phyloP scores from a whole-genome alignment of 805 yeast species.

The Groenewaldozyma salmanticensis region DNA sequence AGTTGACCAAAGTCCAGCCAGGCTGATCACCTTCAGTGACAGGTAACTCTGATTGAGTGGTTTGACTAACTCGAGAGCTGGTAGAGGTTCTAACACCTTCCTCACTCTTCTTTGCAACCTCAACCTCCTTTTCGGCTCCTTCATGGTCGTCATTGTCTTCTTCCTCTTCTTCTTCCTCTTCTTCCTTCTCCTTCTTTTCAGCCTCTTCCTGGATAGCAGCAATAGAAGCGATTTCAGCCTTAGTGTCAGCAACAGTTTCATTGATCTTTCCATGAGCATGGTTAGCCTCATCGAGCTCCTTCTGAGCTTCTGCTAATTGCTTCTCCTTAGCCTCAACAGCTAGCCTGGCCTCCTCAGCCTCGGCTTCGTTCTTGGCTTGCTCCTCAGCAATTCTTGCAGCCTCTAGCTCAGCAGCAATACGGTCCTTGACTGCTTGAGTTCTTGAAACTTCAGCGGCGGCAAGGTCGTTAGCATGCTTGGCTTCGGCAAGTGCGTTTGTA shows the following conservation, averaged over 20 bases:
- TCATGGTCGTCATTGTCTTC: slow-evolving; percentile 12
- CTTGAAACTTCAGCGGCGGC: slow-evolving; percentile 20
- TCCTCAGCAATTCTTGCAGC: slow-evolving; percentile 14
- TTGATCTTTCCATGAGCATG: slow-evolving; percentile 47
- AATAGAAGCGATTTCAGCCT: slow-evolving; percentile 6
- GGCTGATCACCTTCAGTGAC: not conserved
- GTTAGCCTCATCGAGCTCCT: slow-evolving; percentile 17
- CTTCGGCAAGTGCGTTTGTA: slow-evolving; percentile 17
- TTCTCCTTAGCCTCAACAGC: slow-evolving; percentile 10
- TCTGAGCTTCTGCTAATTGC: slow-evolving; percentile 16
- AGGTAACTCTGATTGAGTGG: not conserved
- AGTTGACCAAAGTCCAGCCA: not conserved
- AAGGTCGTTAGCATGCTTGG: slow-evolving; percentile 19
- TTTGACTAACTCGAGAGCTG: not conserved
- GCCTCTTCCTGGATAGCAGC: slow-evolving; percentile 10
- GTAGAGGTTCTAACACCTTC: not conserved
- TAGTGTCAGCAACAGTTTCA: slow-evolving; percentile 32
- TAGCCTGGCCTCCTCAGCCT: slow-evolving; percentile 9
- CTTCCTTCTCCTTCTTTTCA: slow-evolving; percentile 14
- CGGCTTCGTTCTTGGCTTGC: slow-evolving; percentile 12
- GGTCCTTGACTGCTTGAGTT: slow-evolving; percentile 14
- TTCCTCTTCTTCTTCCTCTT: slow-evolving; percentile 15
- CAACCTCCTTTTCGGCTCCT: slow-evolving; percentile 11
- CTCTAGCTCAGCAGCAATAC: slow-evolving; percentile 19
- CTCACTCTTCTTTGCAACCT: not conserved